phyloP scores from a whole-genome alignment of 305 asterid species.

The Solanum aculeatissimum region DNA sequence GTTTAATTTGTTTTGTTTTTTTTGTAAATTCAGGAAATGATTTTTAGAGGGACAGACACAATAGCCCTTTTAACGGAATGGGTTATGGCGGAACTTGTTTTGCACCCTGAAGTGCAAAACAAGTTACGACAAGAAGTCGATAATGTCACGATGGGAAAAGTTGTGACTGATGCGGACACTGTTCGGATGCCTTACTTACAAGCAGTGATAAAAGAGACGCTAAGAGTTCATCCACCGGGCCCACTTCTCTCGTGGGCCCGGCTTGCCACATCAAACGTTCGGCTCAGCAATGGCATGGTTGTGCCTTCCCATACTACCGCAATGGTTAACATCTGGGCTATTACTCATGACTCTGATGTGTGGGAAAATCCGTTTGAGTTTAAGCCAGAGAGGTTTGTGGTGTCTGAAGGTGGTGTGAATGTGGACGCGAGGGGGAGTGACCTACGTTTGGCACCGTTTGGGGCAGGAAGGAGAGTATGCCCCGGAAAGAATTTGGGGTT shows the following conservation, averaged over 20 bases:
- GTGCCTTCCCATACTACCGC: constrained; percentile 52
- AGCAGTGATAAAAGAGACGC: constrained; percentile 47
- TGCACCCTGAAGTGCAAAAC: constrained; percentile 41
- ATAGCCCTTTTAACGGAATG: constrained; percentile 60
- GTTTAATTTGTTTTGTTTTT: neutral
- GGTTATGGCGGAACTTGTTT: constrained; percentile 54
- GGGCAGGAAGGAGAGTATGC: constrained; percentile 55
- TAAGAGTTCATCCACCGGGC: constrained; percentile 61
- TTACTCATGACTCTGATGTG: constrained; percentile 37
- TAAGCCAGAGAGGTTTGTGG: constrained; percentile 37
- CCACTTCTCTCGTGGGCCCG: constrained; percentile 72
- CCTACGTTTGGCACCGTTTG: constrained; percentile 50
- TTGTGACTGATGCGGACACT: constrained; percentile 23
- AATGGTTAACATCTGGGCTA: constrained; percentile 77
- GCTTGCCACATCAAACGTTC: constrained; percentile 42
- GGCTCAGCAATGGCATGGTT: constrained; percentile 33
- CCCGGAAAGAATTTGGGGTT: constrained; percentile 54
- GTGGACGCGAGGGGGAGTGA: constrained; percentile 50
- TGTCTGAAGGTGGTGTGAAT: constrained; percentile 14
- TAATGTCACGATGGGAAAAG: neutral
- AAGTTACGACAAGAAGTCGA: constrained; percentile 40
- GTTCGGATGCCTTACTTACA: constrained; percentile 38
- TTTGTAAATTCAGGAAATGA: constrained; percentile 42
- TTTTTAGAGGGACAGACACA: constrained; percentile 62
- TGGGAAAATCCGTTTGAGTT: constrained; percentile 36